Evolutionary conservation across 2,329 filamentous ascomycete genomes (phyloP), one percentile per base, ranked within the genome.

Genomic region (Xylaria sp.): DNA sequence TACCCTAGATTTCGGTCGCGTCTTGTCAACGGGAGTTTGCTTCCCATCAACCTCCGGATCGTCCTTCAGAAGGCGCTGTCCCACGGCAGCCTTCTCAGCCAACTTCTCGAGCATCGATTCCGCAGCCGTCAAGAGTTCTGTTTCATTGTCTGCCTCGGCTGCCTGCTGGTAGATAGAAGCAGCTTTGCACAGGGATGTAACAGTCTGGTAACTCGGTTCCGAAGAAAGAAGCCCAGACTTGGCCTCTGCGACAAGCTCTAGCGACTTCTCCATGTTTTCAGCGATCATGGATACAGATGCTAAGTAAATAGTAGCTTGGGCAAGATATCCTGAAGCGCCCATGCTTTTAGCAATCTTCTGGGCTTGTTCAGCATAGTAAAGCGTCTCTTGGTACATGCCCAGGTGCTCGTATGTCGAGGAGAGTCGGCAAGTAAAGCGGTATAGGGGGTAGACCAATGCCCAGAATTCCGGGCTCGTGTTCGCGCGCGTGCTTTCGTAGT

Each of bases 301-400:
- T 11, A 81, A 75, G 79, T 83, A 83, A 3, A 79, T 76, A 2
- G 80, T 77, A 6, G 80, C 80, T 63, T 84, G 79, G 0, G 82
- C 80, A 48, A 78, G 74, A 66, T 83, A 82, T 10, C 86, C 79
- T 42, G 82, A 79, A 0, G 89, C 86, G 52, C 82, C 78, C 7
- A 89, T 83, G n/a, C 82, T 84, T 60, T 82, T 80, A 19, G 90
- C 90, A 61, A 96, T 83, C 68, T 89, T 91, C 57, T 88, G 79
- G 0, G 92, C 92, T 67, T 94, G 89, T 66, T 97, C 89, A 1
- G 89, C 87, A 66, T 96, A 95, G 71, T 92, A 94, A 0, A 93
- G 76, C 1, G 93, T 93, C 72, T 97, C 93, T 61, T 91, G 87
- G 64, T 92, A 91, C 75, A 96, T 83, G 34, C 94, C 94, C 63